Base-by-base conservation (phyloP, 2,329 filamentous ascomycete genomes). In the Cadophora malorum region DNA sequence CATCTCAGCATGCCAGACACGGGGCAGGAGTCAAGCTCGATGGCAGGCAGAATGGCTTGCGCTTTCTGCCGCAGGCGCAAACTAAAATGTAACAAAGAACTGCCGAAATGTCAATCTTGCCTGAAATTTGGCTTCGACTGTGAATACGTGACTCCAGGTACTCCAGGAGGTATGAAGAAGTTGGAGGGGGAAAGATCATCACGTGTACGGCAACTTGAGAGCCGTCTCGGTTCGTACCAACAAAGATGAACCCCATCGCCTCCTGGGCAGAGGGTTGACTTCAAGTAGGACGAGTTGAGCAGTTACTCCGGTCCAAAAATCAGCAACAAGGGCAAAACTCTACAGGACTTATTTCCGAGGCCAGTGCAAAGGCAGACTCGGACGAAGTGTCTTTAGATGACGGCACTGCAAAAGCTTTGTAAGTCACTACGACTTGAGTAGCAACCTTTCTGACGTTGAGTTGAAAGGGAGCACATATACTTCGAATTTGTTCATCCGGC, bases 401-500 rank as follows among this genome's bases (percentile, higher is more conserved):
- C 7, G 12, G 19, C 8, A 55, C 28, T 33, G 23, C 38, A 21
- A 16, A 50, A 31, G 33, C 38, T 55, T 38, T 58, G 28, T 47
- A 53, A 45, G 28, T 28, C 16, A 33, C 47, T 21, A 25, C 35
- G 14, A 33, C 8, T n/a, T 23, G 3, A 41, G 28, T 14, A n/a
- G 23, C 33, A 12, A 49, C 7, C 9, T 0, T 49, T 16, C 33
- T 33, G 25, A 49, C n/a, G 8, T 25, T 55, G 21, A 4, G 28
- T 23, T 23, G 38, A 21, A 49, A 86, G 83, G 67, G 84, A 88
- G 67, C 86, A 91, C 72, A 87, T 94, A 35, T 97, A 91, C 79
- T 97, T 97, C 76, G 88, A 93, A 65, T 97, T 95, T 78, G 85
- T 96, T 7, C 92, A 97, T 76, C 89, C 91, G 0, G 92, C 92